Base-by-base conservation (phyloP, 768 basidiomycete genomes). In the Boletellus sp. region DNA sequence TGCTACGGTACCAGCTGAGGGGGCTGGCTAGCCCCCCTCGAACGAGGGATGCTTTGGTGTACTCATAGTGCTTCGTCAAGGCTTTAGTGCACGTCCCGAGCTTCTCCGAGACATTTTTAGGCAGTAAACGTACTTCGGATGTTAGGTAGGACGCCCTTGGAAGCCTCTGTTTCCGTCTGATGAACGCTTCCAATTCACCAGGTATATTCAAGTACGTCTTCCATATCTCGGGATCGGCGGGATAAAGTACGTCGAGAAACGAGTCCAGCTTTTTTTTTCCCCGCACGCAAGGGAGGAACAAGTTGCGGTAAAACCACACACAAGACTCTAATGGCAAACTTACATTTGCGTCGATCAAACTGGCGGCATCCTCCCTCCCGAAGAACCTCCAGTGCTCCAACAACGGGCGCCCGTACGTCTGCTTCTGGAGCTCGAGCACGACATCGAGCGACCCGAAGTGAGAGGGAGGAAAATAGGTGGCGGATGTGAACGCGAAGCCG, bases 321-420 rank as follows among this genome's bases (percentile, higher is more conserved):
- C 13, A 5, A 24, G 22, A 15, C 26, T 9, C 2, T 16, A 8
- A 31, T 24, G 31, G 23, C 12, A 35, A 33, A 60, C 70, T 17
- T 47, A 75, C 73, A 38, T 71, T 63, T 2, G 58, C 57, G 48
- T 72, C 68, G 20, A 73, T 70, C 50, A 67, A 8, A 12, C 42
- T 44, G 4, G 67, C 63, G 6, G 72, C 69, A 5, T 57, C 64
- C 8, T 67, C 65, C 38, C 56, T 55, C 4, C 47, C 52, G 33
- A 77, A 58, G 47, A 70, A 73, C 42, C 54, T 56, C 74, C 74
- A 77, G 51, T 77, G 77, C 6, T 74, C 77, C 47, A 69, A 56
- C 12, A 72, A 44, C 15, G 75, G 74, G 24, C 65, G 67, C 15
- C 73, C 74, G 44, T 65, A 53, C n/a, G 34, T 36, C 42, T 65